Evolutionary conservation across 1,284 basidiomycete species (phyloP).

Genomic region (Ustilago nuda): DNA sequence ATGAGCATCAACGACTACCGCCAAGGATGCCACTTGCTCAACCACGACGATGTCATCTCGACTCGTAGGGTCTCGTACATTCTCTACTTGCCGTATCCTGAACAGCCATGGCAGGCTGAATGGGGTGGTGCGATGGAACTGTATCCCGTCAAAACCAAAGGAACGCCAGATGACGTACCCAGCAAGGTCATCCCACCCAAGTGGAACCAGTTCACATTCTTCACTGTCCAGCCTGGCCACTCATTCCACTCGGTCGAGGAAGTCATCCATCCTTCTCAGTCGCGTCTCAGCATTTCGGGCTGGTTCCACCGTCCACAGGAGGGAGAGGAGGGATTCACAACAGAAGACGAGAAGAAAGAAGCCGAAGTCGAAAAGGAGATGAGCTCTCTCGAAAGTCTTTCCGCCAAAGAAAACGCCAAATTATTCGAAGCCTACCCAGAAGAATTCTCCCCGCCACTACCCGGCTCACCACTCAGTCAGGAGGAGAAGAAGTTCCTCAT

Average conservation of each 20-base stretch:
- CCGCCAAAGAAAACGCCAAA: constrained; percentile 76
- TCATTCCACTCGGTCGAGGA: constrained; percentile 99
- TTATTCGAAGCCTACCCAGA: constrained; percentile 72
- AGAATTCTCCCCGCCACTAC: constrained; percentile 52
- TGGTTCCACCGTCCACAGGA: constrained; percentile 91
- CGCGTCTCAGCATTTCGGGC: constrained; percentile 84
- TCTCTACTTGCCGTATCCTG: constrained; percentile 91
- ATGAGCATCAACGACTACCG: constrained; percentile 95
- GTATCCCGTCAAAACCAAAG: constrained; percentile 75
- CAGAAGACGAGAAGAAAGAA: constrained; percentile 72
- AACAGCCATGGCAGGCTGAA: constrained; percentile 77
- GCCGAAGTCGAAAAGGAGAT: constrained; percentile 59
- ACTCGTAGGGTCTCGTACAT: constrained; percentile 95
- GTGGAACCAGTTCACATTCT: constrained; percentile 98
- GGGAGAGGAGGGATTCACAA: constrained; percentile 86
- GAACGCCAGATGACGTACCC: constrained; percentile 59
- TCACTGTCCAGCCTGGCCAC: constrained; percentile 83
- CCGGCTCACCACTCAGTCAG: constrained; percentile 59
- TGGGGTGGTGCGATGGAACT: constrained; percentile 96
- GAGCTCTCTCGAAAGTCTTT: constrained; percentile 71
- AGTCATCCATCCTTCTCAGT: constrained; percentile 72
- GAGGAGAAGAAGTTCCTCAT: constrained; percentile 65
- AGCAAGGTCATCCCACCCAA: constrained; percentile 69
- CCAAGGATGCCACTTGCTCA: constrained; percentile 83
- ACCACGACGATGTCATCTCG: constrained; percentile 86